Conservation (phyloP, 1,139 yeast species). For the Lodderomyces theae region DNA sequence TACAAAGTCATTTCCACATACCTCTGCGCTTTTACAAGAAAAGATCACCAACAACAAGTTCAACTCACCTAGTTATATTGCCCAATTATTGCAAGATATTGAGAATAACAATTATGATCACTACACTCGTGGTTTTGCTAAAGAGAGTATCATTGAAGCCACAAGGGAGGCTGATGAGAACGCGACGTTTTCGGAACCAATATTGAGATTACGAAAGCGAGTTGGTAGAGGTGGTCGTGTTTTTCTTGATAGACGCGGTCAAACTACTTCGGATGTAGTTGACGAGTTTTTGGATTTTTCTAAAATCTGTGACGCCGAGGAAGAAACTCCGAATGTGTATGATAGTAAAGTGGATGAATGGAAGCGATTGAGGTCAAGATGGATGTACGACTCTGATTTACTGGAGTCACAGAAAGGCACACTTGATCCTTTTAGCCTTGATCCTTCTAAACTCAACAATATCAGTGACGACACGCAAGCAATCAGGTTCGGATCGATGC, state of each 20-base stretch:
- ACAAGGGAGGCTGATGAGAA: conserved; percentile 23
- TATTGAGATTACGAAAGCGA: conserved; percentile 70
- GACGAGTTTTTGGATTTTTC: conserved; percentile 36
- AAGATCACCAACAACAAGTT: conserved; percentile 24
- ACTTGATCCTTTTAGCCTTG: conserved; percentile 58
- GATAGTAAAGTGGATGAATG: conserved; percentile 53
- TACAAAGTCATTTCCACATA: conserved; percentile 42
- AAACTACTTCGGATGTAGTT: conserved; percentile 34
- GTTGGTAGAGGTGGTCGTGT: conserved; percentile 69
- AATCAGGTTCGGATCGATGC: conserved; percentile 88
- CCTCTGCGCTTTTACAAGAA: conserved; percentile 35
- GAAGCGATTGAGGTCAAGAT: conserved; percentile 63
- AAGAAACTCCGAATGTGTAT: conserved; percentile 33
- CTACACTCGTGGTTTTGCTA: conserved; percentile 39
- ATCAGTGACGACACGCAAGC: conserved; percentile 86
- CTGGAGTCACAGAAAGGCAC: conserved; percentile 47
- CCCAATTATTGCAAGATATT: conserved; percentile 43
- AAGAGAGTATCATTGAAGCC: conserved; percentile 12
- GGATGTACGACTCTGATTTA: conserved; percentile 72
- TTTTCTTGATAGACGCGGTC: conserved; percentile 69
- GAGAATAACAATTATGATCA: conserved; percentile 47
- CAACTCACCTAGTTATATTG: conserved; percentile 34
- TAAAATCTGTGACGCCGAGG: conserved; percentile 19
- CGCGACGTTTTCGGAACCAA: conserved; percentile 47
- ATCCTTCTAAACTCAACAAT: conserved; percentile 68